A percentile compares a stretch with the other conserved stretches of the same genome.
Evolutionary conservation across 208 protist genomes (phyloP).

Genomic region (Acanthamoeba sp.): DNA sequence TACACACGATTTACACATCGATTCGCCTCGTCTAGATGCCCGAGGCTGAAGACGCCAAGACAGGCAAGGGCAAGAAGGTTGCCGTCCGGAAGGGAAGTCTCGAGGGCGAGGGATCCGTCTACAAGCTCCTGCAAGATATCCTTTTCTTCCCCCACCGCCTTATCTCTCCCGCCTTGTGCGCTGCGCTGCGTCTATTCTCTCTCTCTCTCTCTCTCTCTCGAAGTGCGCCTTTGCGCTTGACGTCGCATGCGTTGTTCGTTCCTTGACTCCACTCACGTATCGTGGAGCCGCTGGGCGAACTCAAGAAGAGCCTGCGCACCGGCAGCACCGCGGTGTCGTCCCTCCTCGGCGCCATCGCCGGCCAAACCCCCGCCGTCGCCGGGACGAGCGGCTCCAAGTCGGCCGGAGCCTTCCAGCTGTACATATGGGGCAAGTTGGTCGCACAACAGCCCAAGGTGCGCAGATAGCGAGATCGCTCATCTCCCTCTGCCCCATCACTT

Average conservation of each 20-base stretch:
- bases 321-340: conserved; percentile 23
- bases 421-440: conserved; percentile 71
- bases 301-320: conserved; percentile 25
- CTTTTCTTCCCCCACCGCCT: conserved; percentile 35
- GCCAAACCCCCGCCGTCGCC: not conserved
- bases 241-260: not conserved
- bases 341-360: conserved; percentile 33
- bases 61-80: conserved; percentile 15
- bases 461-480: not conserved
- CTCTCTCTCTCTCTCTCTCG: not conserved
- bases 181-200: not conserved
- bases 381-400: not conserved
- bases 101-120: not conserved
- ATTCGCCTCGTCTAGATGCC: too few relatives aligned
- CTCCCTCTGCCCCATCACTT: too few relatives aligned
- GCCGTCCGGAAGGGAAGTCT: not conserved
- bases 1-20: not conserved
- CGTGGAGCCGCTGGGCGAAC: conserved; percentile 40
- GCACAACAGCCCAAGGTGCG: conserved; percentile 68
- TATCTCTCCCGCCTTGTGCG: not conserved
- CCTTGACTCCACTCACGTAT: conserved; percentile 71
- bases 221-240: not conserved
- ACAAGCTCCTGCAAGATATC: conserved; percentile 73
- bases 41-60: not conserved
- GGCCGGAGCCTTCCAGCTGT: not conserved